A percentile compares a stretch with the other conserved stretches of the same genome.
Conservation (phyloP, 2,329 filamentous ascomycete genomes). For the Epichloe typhina region DNA sequence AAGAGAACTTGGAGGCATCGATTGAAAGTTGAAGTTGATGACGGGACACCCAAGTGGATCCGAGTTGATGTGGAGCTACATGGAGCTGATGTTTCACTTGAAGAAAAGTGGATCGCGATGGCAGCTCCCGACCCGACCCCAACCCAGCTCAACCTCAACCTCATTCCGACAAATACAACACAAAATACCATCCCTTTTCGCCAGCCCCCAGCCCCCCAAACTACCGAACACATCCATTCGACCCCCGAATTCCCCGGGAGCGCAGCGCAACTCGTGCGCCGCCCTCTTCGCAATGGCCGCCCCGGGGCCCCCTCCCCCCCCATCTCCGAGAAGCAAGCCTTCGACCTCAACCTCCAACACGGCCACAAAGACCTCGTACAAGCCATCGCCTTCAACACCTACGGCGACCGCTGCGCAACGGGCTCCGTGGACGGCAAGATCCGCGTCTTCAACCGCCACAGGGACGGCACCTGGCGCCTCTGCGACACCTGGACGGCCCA, state of each 20-base stretch:
- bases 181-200: no score
- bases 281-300: slow-evolving; percentile 13
- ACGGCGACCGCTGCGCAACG: slow-evolving; percentile 82
- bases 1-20: background rate
- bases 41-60: background rate
- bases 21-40: background rate
- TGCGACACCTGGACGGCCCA: slow-evolving; percentile 86
- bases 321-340: slow-evolving; percentile 32
- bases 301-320: slow-evolving; percentile 15
- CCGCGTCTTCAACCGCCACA: slow-evolving; percentile 78
- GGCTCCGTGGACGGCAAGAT: slow-evolving; percentile 87
- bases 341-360: slow-evolving; percentile 53
- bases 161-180: background rate
- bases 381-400: slow-evolving; percentile 79
- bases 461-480: slow-evolving; percentile 63
- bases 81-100: no score
- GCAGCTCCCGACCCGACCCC: background rate
- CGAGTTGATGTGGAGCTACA: background rate
- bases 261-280: background rate
- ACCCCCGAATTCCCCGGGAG: no score
- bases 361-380: slow-evolving; percentile 72
- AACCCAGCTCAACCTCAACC: background rate
- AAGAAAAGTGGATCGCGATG: background rate
- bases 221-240: no score
- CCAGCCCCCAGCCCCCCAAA: no score